Conservation (phyloP, 1,139 yeast genomes). For the Zygoascus sp. region DNA sequence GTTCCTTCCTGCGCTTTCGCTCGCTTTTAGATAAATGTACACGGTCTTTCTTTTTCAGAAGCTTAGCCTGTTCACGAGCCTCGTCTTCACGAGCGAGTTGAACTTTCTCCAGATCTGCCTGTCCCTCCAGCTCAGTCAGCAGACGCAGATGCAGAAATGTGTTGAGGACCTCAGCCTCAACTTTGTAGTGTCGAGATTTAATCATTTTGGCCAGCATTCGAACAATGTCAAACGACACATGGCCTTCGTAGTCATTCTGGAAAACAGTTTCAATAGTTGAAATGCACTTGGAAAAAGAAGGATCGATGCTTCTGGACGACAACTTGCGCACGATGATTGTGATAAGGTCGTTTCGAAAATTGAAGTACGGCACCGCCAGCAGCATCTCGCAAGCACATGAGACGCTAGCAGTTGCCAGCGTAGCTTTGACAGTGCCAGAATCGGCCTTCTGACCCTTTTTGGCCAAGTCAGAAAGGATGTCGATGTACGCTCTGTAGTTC, state of each 20-base stretch:
- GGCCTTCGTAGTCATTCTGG: slow-evolving; percentile 71
- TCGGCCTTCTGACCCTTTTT: slow-evolving; percentile 21
- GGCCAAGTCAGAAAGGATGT: slow-evolving; percentile 41
- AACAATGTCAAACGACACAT: slow-evolving; percentile 68
- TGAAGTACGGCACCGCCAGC: slow-evolving; percentile 69
- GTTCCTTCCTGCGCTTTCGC: slow-evolving; percentile 79
- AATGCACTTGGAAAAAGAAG: slow-evolving; percentile 56
- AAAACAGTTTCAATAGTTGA: slow-evolving; percentile 62
- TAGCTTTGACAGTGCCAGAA: slow-evolving; percentile 36
- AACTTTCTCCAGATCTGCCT: slow-evolving; percentile 56
- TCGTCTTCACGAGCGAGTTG: slow-evolving; percentile 43
- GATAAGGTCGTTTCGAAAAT: slow-evolving; percentile 69
- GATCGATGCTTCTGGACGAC: slow-evolving; percentile 31
- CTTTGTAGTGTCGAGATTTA: slow-evolving; percentile 68
- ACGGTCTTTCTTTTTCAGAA: slow-evolving; percentile 76
- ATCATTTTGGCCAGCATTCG: slow-evolving; percentile 64
- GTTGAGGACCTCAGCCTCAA: slow-evolving; percentile 79
- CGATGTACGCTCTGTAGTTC: slow-evolving; percentile 67
- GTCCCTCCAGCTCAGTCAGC: slow-evolving; percentile 58
- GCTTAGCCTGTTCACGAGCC: slow-evolving; percentile 33
- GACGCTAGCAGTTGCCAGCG: slow-evolving; percentile 56
- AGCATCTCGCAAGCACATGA: slow-evolving; percentile 79
- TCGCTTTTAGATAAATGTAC: slow-evolving; percentile 86
- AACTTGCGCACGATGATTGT: slow-evolving; percentile 53
- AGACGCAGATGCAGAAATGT: slow-evolving; percentile 68